Evolutionary conservation across 139 green algal species (phyloP).

Genomic region (Chlorella sp.): DNA sequence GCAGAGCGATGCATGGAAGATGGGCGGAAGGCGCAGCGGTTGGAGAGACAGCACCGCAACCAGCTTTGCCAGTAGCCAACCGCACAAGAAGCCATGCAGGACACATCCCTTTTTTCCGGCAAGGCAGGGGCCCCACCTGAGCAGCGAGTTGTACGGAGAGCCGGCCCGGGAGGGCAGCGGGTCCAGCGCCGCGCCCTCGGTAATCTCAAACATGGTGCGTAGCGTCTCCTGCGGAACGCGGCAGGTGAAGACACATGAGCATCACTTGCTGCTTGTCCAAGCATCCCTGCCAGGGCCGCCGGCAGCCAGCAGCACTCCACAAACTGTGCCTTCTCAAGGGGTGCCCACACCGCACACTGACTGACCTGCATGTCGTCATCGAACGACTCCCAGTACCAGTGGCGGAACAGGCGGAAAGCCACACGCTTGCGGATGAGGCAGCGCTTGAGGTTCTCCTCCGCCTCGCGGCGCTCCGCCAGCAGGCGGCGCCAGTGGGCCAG

Average conservation of each 20-base stretch:
- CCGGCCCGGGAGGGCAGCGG: conserved; percentile 33
- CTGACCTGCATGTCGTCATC: conserved; percentile 68
- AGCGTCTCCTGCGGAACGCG: conserved; percentile 54
- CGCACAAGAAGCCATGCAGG: no score
- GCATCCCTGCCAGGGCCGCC: no score
- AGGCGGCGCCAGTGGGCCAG: conserved; percentile 43
- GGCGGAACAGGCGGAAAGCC: conserved; percentile 69
- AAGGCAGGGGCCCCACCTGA: conserved; percentile 12
- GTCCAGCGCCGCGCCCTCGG: conserved; percentile 42
- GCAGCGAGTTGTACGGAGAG: conserved; percentile 28
- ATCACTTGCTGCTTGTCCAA: no score
- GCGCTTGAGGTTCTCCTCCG: conserved; percentile 33
- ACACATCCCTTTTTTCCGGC: no score
- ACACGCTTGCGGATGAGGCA: conserved; percentile 73
- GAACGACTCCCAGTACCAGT: conserved; percentile 81
- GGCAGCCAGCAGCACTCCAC: no score
- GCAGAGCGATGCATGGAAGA: no score
- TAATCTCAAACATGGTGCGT: conserved; percentile 53
- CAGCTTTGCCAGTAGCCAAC: no score
- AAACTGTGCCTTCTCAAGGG: no score
- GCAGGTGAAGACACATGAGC: no score
- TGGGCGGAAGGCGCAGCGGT: no score
- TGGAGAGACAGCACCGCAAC: no score
- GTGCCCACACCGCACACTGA: no score
- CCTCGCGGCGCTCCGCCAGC: conserved; percentile 18